These are phyloP conservation scores for Epichloe elymi DNA, from an alignment of 2,329 filamentous ascomycete genomes.

Conservation along the genomic window DNA sequence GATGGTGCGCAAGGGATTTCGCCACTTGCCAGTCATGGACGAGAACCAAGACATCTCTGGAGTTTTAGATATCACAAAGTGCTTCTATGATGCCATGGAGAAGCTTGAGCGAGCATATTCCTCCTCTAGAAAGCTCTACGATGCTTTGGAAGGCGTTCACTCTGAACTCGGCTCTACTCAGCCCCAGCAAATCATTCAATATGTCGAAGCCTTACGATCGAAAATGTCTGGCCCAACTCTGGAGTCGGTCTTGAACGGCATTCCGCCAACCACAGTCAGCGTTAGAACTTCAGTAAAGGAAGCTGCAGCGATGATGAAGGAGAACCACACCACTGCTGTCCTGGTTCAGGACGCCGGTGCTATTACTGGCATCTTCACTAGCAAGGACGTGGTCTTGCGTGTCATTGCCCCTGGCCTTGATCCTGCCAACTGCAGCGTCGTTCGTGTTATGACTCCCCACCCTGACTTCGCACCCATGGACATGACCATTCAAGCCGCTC, in stretches of 20 bases:
- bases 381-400: slow-evolving; percentile 95
- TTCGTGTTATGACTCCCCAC: slow-evolving; percentile 97
- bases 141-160: slow-evolving; percentile 93
- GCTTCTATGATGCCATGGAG: slow-evolving; percentile 99
- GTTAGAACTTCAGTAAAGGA: slow-evolving; percentile 95
- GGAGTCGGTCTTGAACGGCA: slow-evolving; percentile 83
- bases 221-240: slow-evolving; percentile 98
- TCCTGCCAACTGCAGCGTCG: slow-evolving; percentile 88
- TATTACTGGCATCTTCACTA: slow-evolving; percentile 98
- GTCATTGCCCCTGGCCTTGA: slow-evolving; percentile 95
- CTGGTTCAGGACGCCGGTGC: slow-evolving; percentile 92
- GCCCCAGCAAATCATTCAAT: slow-evolving; percentile 97
- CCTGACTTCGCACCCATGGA: slow-evolving; percentile 97
- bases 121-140: slow-evolving; percentile 95
- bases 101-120: slow-evolving; percentile 96
- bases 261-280: slow-evolving; percentile 86
- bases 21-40: slow-evolving; percentile 97
- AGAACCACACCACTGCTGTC: slow-evolving; percentile 94
- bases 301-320: slow-evolving; percentile 91
- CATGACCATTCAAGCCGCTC: slow-evolving; percentile 96
- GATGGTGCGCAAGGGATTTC: slow-evolving; percentile 97
- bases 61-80: slow-evolving; percentile 97
- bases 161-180: slow-evolving; percentile 92
- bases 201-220: slow-evolving; percentile 84
- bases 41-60: slow-evolving; percentile 99